Evolutionary conservation across 1,284 basidiomycete genomes (phyloP), one percentile per base, ranked within the genome.

Genomic region (Rhizoctonia solani): DNA sequence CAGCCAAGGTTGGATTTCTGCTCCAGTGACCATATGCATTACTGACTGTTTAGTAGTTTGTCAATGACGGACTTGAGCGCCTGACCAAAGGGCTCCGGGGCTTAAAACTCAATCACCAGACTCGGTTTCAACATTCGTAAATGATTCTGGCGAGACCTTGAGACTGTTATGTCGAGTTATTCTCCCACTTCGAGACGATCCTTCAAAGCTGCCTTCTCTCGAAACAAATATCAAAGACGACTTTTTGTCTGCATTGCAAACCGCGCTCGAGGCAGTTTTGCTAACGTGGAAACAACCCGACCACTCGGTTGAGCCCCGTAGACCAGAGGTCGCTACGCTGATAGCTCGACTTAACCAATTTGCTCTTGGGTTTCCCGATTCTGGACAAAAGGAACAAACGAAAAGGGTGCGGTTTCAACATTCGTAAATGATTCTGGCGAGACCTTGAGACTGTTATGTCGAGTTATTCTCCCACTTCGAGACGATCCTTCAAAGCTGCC

Each of bases 291-390:
- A 41, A 29, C 58, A 61, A 32, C 25, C 41, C 13, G 39, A 59
- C 32, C 58, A 61, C 30, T 61, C 76, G 5, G 72, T 85, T 50
- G 80, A 83, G 67, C 71, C 75, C 2, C 73, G 79, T 47, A 73
- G 81, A 68, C 67, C 63, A 5, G 68, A 73, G 49, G 54, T 69
- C 13, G 54, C 71, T 11, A 68, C 72, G 3, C 63, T 90, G 49
- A 73, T 90, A 29, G 80, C 83, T 2, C 83, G 89, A 2, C 76
- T 92, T 19, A 70, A 90, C 29, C 90, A 92, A 71, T 91, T 92
- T 69, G 80, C 85, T 72, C 77, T 92, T 6, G 85, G 85, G 16
- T 88, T 90, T 72, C 81, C 81, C 16, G 82, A 4, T 74, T 76
- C 1, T 90, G 88, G 87, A 85, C 84, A 0, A 70, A 78, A 2